Evolutionary conservation across 495 filamentous ascomycete genomes (phyloP).

Genomic region (Annulohypoxylon stygium): DNA sequence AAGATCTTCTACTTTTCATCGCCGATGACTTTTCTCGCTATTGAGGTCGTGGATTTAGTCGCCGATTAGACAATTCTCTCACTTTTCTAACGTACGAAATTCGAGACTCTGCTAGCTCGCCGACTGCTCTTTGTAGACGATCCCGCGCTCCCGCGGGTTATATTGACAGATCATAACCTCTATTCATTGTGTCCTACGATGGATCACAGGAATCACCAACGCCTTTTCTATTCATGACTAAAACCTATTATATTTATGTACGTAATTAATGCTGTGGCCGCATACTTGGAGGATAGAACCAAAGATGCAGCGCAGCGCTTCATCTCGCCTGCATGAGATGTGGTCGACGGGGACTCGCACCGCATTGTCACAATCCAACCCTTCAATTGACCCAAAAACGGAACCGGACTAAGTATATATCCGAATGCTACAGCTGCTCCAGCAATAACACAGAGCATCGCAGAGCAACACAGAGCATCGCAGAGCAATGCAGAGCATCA

Average conservation of each 20-base stretch:
- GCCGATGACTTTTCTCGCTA: not conserved
- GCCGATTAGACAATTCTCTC: not conserved
- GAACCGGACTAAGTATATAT: too few relatives aligned
- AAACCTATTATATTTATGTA: slow-evolving; percentile 14
- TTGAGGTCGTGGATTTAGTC: not conserved
- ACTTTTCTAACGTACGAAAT: slow-evolving; percentile 6
- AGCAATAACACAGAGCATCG: too few relatives aligned
- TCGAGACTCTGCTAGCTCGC: not conserved
- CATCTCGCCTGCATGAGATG: slow-evolving; percentile 21
- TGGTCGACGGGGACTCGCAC: slow-evolving; percentile 4
- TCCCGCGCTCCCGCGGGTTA: not conserved
- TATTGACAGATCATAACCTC: slow-evolving; percentile 4
- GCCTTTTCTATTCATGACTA: not conserved
- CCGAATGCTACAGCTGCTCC: too few relatives aligned
- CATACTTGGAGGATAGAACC: not conserved
- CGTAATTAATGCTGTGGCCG: slow-evolving; percentile 16
- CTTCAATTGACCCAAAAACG: too few relatives aligned
- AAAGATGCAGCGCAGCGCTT: slow-evolving; percentile 11
- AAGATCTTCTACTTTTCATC: not conserved
- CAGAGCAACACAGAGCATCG: too few relatives aligned
- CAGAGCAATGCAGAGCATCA: too few relatives aligned
- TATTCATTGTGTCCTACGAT: not conserved
- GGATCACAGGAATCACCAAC: not conserved
- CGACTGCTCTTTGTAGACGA: not conserved
- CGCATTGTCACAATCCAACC: too few relatives aligned